Conservation (phyloP, 345 rosid species). For the Gynandropsis gynandra region DNA sequence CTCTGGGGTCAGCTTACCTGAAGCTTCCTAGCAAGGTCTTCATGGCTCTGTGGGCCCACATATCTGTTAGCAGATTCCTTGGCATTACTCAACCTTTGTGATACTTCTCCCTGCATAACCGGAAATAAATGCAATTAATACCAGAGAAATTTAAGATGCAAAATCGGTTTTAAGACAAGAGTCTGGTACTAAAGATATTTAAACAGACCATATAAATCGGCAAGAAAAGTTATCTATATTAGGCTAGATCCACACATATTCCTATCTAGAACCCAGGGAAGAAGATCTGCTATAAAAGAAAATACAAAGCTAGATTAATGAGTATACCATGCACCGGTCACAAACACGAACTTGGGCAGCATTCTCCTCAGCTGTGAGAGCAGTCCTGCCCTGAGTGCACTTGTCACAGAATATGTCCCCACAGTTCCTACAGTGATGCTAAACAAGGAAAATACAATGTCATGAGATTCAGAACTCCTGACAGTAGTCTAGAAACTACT, state of each 20-base stretch:
- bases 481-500: constrained; percentile 1
- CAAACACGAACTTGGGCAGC: constrained; percentile 96
- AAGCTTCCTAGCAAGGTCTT: constrained; percentile 94
- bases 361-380: constrained; percentile 91
- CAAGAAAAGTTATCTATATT: constrained; percentile 3
- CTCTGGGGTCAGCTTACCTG: constrained; percentile 39
- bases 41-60: constrained; percentile 65
- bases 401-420: constrained; percentile 99
- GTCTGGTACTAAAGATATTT: not conserved
- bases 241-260: constrained; percentile 7
- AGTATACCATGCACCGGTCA: constrained; percentile 80
- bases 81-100: constrained; percentile 81
- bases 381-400: constrained; percentile 89
- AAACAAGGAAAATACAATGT: constrained; percentile 21
- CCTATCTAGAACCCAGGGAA: constrained; percentile 2
- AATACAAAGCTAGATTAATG: constrained; percentile 2
- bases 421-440: constrained; percentile 99
- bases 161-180: not conserved
- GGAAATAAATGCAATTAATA: constrained; percentile 8
- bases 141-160: not conserved
- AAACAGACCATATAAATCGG: not conserved
- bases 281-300: not conserved
- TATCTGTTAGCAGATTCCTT: constrained; percentile 77
- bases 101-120: constrained; percentile 72
- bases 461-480: constrained; percentile 4